Conservation (phyloP, 2,329 filamentous ascomycete species). For the Diaporthe velutina region DNA sequence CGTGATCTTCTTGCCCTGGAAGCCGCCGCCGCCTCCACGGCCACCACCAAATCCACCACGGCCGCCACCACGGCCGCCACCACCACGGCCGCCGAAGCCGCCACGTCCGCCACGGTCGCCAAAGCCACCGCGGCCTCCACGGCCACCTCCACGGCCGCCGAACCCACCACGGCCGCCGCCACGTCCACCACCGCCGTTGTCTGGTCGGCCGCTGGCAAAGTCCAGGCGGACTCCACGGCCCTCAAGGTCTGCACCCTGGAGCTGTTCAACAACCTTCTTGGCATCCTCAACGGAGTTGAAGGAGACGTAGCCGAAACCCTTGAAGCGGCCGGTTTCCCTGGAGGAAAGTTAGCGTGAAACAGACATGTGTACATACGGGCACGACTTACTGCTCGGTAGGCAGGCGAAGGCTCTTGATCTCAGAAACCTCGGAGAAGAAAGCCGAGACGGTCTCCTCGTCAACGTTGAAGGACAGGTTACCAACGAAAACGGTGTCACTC, state of each 20-base stretch:
- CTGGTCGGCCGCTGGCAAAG: slow-evolving; percentile 75
- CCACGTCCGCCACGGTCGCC: slow-evolving; percentile 61
- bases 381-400: slow-evolving; percentile 82
- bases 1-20: slow-evolving; percentile 84
- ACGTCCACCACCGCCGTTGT: slow-evolving; percentile 64
- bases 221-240: slow-evolving; percentile 86
- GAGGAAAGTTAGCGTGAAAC: slow-evolving; percentile 47
- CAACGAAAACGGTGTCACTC: slow-evolving; percentile 90
- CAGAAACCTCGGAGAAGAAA: slow-evolving; percentile 79
- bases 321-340: slow-evolving; percentile 83
- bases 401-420: slow-evolving; percentile 84
- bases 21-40: slow-evolving; percentile 63
- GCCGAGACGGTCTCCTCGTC: slow-evolving; percentile 81
- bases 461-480: slow-evolving; percentile 89
- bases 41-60: slow-evolving; percentile 59
- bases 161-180: slow-evolving; percentile 58
- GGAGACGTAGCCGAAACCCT: slow-evolving; percentile 94
- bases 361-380: background rate
- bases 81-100: slow-evolving; percentile 59
- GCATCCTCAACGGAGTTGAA: slow-evolving; percentile 88
- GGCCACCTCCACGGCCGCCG: slow-evolving; percentile 65
- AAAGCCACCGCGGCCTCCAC: slow-evolving; percentile 55
- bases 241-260: slow-evolving; percentile 73
- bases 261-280: slow-evolving; percentile 76
- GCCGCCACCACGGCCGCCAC: slow-evolving; percentile 59